Evolutionary conservation across 139 green algal species (phyloP).

Genomic region (Zygnema cylindricum): DNA sequence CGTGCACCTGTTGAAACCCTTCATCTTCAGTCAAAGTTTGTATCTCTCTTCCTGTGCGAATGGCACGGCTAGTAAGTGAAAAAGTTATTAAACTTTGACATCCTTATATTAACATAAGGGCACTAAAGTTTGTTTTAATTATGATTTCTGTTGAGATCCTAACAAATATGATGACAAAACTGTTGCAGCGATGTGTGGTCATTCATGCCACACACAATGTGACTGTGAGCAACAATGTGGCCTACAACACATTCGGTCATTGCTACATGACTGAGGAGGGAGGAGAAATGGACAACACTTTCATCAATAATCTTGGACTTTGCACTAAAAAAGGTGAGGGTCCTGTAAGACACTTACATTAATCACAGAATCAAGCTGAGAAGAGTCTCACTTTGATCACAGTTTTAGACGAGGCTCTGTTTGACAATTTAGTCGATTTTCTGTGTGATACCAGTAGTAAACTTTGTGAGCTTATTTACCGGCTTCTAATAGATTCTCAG

Average conservation of each 20-base stretch:
- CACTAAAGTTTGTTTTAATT: not conserved
- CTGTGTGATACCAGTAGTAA: not conserved
- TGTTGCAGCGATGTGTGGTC: constrained; percentile 54
- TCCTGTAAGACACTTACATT: not conserved
- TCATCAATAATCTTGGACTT: constrained; percentile 75
- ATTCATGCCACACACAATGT: constrained; percentile 53
- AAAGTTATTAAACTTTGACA: not conserved
- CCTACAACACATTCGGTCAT: constrained; percentile 76
- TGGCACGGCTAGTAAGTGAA: not conserved
- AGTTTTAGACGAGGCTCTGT: not conserved
- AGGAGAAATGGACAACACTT: constrained; percentile 64
- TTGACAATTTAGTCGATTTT: constrained; percentile 1
- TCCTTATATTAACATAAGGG: not conserved
- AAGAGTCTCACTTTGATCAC: not conserved
- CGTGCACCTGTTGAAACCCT: not conserved
- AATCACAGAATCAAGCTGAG: not conserved
- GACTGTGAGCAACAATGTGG: constrained; percentile 67
- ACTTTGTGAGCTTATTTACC: not conserved
- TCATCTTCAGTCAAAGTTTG: not conserved
- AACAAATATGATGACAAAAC: not conserved
- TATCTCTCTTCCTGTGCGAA: not conserved
- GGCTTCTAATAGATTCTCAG: not conserved
- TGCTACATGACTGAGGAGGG: constrained; percentile 74
- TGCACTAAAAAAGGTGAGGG: constrained; percentile 58
- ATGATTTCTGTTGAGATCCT: not conserved